Evolutionary conservation across 2,329 filamentous ascomycete genomes (phyloP), one percentile per base, ranked within the genome.

Genomic region (Cercospora janseana): DNA sequence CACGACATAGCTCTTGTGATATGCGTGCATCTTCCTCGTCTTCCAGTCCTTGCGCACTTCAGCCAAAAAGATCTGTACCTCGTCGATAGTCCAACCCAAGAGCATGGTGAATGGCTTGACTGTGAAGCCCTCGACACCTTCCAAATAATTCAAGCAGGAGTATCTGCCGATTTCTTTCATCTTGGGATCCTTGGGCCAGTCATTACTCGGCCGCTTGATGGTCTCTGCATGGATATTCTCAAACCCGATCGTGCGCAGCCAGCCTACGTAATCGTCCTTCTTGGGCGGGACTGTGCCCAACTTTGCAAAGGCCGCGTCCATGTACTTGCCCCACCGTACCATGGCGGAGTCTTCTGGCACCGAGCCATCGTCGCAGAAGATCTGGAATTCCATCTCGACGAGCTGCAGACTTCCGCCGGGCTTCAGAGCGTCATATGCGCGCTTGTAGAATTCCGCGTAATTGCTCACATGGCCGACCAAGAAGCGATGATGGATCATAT

Each of bases 361-460:
- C n/a, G 63, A 71, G 6, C 61, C 69, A 42, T 77, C 72, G 31
- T 73, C 69, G 27, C 65, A 63, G 18, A 60, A 65, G 0, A 68
- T 66, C 3, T 67, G 64, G 0, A 72, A 67, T 1, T 67, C 66
- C 52, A 73, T 65, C 55, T 77, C 74, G 9, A 71, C 68, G 18
- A 71, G 63, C 52, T 75, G 70, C 12, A 74, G 56, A 60, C 65
- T 73, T 35, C 72, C 72, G 4, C 72, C 72, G 0, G 72, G 72
- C 48, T 69, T 70, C 49, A 69, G 66, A 7, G 59, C 52, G 6
- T 49, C 48, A 43, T 57, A 65, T 4, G 64, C 65, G 51, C 69
- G 65, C 47, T 59, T 57, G 51, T 60, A 62, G n/a, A 65, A 49
- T 8, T 53, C 50, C 5, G 54, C 15, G 20, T 54, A 55, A 42